Evolutionary conservation across 352 stramenopile genomes (phyloP).

Genomic region (Phytophthora capsici): DNA sequence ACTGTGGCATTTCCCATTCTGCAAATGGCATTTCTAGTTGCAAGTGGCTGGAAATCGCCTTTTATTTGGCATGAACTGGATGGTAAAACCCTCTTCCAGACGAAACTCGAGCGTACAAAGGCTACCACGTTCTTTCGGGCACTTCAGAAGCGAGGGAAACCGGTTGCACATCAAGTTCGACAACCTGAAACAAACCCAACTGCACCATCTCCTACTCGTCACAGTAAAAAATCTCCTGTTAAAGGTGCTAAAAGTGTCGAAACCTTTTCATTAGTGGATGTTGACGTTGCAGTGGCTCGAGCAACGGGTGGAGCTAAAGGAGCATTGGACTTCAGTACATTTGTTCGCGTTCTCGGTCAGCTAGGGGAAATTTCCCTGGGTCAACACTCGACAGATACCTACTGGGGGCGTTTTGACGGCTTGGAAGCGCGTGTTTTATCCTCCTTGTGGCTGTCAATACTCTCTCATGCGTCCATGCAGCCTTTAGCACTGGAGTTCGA

Average conservation of each 20-base stretch:
- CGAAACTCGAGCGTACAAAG: slow-evolving; percentile 61
- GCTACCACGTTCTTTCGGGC: slow-evolving; percentile 58
- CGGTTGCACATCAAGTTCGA: slow-evolving; percentile 13
- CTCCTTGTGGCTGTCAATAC: slow-evolving; percentile 53
- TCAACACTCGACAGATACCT: slow-evolving; percentile 26
- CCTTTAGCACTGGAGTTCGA: slow-evolving; percentile 27
- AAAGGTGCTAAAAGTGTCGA: slow-evolving; percentile 24
- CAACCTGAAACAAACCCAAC: slow-evolving; percentile 6
- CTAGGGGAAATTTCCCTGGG: slow-evolving; percentile 43
- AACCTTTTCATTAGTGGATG: slow-evolving; percentile 56
- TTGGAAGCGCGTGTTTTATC: slow-evolving; percentile 47
- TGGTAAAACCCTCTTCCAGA: slow-evolving; percentile 42
- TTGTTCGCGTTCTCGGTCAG: slow-evolving; percentile 37
- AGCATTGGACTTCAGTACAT: slow-evolving; percentile 54
- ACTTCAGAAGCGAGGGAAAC: slow-evolving; percentile 36
- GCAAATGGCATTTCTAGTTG: slow-evolving; percentile 52
- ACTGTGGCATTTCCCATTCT: slow-evolving; percentile 43
- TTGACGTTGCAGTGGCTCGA: slow-evolving; percentile 72
- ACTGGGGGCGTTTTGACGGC: slow-evolving; percentile 57
- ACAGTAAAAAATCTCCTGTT: slow-evolving; percentile 21
- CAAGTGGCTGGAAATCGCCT: slow-evolving; percentile 48
- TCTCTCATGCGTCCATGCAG: slow-evolving; percentile 39
- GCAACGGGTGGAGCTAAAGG: slow-evolving; percentile 51
- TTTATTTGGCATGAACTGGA: slow-evolving; percentile 45
- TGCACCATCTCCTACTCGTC: slow-evolving; percentile 9